Base-by-base conservation (phyloP, 495 filamentous ascomycete genomes). In the Aspergillus funiculosus region DNA sequence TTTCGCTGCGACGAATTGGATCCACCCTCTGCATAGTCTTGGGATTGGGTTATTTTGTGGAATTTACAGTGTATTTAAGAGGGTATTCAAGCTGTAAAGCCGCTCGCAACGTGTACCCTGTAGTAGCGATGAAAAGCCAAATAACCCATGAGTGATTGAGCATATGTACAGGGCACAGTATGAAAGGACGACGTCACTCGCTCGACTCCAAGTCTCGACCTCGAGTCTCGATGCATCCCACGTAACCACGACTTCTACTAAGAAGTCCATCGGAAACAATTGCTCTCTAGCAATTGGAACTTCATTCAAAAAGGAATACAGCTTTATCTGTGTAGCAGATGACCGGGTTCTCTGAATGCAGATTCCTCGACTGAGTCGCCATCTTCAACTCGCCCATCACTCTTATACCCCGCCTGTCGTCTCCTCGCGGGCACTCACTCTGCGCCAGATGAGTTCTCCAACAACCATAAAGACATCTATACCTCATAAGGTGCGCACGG, bases 401-500 rank as follows among this genome's bases (percentile, higher is more conserved):
- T 24, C 24, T 5, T 6, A 6, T 14, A 39, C 35, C 37, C 44
- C 1, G 4, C 29, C 6, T 9, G 1, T n/a, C 7, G 1, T 1
- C 11, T n/a, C n/a, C 4, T 17, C 43, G 50, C 30, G 24, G 22
- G 34, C 20, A 19, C 35, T 31, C 22, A 42, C 40, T 4, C 5
- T 7, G 20, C 35, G 28, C 46, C 51, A 46, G 17, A 69, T 71
- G 63, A 68, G 56, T 39, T 56, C 62, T 9, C 48, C 54, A 13
- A 56, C 61, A 36, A 58, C 42, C 22, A 49, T 38, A n/a, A 58
- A 64, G 43, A 58, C 57, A 18, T 69, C 67, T 0, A 59, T 70
- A 36, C 69, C 71, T 36, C 78, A 81, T 43, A 64, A 72, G 43
- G 74, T 87, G 52, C 80, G 87, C 42, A 94, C 87, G 6, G 81